Evolutionary conservation across 352 stramenopile genomes (phyloP), one percentile per base, ranked within the genome.

Genomic region (Pythium sp.): DNA sequence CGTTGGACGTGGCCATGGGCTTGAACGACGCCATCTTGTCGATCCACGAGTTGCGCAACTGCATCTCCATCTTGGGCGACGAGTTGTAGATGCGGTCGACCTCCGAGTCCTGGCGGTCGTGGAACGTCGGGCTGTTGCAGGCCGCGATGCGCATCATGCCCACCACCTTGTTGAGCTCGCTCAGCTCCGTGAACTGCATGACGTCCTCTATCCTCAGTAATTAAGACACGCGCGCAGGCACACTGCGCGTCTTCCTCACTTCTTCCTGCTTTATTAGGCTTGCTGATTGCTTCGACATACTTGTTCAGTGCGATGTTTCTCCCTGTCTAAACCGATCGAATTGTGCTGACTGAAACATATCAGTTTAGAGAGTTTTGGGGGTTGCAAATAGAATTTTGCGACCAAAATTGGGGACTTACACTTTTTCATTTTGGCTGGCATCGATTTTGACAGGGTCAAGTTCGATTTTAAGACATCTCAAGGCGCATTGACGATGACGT

Each of bases 141-240:
- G 89, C 74, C 18, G 81, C 75, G 24, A 94, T 72, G 43, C 89
- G 84, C 86, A 94, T 90, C 68, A 96, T 83, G 14, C 80, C 83
- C 54, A 96, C 88, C 55, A 94, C 75, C 67, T 90, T 80, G 74
- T 91, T 92, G 5, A 96, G 74, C 73, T 96, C 89, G 64, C 89
- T 96, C 54, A 94, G 75, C 78, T 96, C 89, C 24, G 89, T 94
- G 65, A 96, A 93, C 87, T 96, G 89, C 89, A 96, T 96, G 43
- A 51, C 57, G 34, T 4, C 61, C 15, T 38, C 60, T n/a, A 5
- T 12, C 5, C 15, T 24, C 6, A 24, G 26, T 5, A 22, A n/a
- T 38, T 24, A 20, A 38, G 22, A 9, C 28, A 46, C 38, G 38
- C 26, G 15, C 47, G 20, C 32, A 41, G 22, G 6, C 41, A 64